phyloP scores from a whole-genome alignment of 2,329 filamentous ascomycete genomes.

The Polychaeton citri region DNA sequence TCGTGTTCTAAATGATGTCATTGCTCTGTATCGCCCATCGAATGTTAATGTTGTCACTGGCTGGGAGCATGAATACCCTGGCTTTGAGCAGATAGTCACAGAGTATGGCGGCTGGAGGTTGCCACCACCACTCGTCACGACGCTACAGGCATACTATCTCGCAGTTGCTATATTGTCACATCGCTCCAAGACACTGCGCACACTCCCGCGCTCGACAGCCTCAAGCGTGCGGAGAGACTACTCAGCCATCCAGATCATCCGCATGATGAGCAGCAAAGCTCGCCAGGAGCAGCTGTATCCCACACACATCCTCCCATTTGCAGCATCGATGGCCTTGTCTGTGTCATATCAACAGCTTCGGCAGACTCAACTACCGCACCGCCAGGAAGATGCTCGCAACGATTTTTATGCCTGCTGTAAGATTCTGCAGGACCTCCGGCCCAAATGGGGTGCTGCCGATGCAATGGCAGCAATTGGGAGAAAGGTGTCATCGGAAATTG shows the following conservation, averaged over 20 bases:
- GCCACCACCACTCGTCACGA: constrained; percentile 25
- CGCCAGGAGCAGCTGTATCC: constrained; percentile 35
- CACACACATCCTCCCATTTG: constrained; percentile 43
- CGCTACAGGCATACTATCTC: constrained; percentile 44
- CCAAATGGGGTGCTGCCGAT: constrained; percentile 33
- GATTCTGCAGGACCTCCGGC: constrained; percentile 30
- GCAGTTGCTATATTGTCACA: constrained; percentile 44
- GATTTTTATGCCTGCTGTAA: constrained; percentile 31
- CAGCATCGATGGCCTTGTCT: constrained; percentile 40
- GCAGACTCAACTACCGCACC: constrained; percentile 34
- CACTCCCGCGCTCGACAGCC: constrained; percentile 30
- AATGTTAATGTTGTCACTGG: constrained; percentile 28
- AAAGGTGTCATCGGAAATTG: constrained; percentile 19
- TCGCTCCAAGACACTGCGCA: constrained; percentile 29
- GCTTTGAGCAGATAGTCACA: constrained; percentile 31
- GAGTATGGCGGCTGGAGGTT: constrained; percentile 24
- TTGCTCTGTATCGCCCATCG: constrained; percentile 33
- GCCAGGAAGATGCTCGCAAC: constrained; percentile 32
- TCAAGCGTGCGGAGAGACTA: constrained; percentile 42
- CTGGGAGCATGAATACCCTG: constrained; percentile 35
- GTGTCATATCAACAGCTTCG: constrained; percentile 45
- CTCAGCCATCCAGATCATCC: constrained; percentile 41
- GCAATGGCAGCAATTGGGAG: constrained; percentile 26
- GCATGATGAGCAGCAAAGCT: constrained; percentile 32
- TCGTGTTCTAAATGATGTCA: constrained; percentile 33